phyloP scores from a whole-genome alignment of 2,329 filamentous ascomycete species.

The Clarireedia sp. region DNA sequence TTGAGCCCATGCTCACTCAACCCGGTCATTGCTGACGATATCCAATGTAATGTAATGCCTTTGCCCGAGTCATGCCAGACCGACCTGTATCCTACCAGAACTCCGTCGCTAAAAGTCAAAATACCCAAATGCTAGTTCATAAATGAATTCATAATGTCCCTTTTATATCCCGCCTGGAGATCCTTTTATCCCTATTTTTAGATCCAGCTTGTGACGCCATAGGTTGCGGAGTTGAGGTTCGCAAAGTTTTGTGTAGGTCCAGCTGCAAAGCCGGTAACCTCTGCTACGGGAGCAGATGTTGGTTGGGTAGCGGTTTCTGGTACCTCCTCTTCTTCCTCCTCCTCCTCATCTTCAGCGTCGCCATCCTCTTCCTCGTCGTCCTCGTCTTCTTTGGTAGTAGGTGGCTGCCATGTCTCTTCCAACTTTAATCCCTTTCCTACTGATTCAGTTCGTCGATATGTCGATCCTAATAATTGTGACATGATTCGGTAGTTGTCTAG shows the following conservation, averaged over 20 bases:
- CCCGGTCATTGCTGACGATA: not conserved
- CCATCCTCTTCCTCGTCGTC: slow-evolving; percentile 37
- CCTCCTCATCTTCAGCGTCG: slow-evolving; percentile 23
- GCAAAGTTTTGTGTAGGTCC: slow-evolving; percentile 1
- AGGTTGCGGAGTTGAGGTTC: not conserved
- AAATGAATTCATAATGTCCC: not conserved
- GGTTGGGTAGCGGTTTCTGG: not conserved
- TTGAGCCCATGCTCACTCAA: not conserved
- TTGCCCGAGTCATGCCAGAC: not conserved
- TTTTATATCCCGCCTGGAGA: slow-evolving; percentile 6
- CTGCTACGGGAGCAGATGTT: not conserved
- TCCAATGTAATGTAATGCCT: not conserved
- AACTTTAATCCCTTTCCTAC: slow-evolving; percentile 70
- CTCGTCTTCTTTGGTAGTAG: slow-evolving; percentile 49
- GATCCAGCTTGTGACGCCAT: slow-evolving; percentile 4
- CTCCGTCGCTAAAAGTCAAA: slow-evolving; percentile 7
- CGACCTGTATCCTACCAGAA: not conserved
- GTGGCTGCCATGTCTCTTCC: slow-evolving; percentile 71
- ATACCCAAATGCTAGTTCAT: slow-evolving; percentile 6
- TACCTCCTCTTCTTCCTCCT: not conserved
- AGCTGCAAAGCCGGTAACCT: not conserved
- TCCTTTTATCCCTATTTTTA: slow-evolving; percentile 1
- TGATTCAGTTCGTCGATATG: slow-evolving; percentile 38
- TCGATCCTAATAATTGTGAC: slow-evolving; percentile 46
- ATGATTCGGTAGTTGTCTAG: slow-evolving; percentile 45